These are phyloP conservation scores for Phylloporus sp. DNA, from an alignment of 768 basidiomycete genomes.

Conservation along the genomic window DNA sequence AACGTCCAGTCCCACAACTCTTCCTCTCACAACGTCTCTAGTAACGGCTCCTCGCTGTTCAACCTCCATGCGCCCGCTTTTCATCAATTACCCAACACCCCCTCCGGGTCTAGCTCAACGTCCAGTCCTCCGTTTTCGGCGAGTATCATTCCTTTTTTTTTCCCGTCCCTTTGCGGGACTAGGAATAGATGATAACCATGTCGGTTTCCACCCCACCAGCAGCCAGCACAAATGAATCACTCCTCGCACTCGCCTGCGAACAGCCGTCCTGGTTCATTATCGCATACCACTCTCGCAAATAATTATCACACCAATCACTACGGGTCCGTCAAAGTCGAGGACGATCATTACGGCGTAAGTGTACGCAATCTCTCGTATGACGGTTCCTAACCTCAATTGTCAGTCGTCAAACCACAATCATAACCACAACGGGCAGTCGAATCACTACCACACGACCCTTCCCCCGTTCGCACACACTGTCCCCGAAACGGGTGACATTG, in stretches of 20 bases:
- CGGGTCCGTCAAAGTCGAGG: conserved; percentile 60
- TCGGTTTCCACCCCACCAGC: conserved; percentile 39
- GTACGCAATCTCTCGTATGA: conserved; percentile 2
- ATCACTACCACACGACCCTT: conserved; percentile 40
- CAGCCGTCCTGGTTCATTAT: conserved; percentile 41
- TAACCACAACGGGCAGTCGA: conserved; percentile 32
- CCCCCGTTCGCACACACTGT: conserved; percentile 45
- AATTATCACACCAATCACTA: conserved; percentile 47
- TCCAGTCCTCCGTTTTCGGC: conserved; percentile 84
- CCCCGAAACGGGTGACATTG: conserved; percentile 40
- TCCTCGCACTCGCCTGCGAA: conserved; percentile 46
- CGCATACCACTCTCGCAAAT: conserved; percentile 36
- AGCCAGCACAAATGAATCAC: conserved; percentile 68
- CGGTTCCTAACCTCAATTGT: background rate
- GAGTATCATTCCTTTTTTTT: conserved; percentile 54
- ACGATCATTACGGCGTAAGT: conserved; percentile 54
- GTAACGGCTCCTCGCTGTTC: conserved; percentile 41
- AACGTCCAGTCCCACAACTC: conserved; percentile 37
- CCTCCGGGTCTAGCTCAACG: conserved; percentile 66
- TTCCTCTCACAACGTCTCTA: conserved; percentile 36
- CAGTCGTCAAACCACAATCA: conserved; percentile 32
- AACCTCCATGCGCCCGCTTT: conserved; percentile 53
- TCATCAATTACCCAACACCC: conserved; percentile 61
- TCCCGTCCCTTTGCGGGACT: conserved; percentile 25
- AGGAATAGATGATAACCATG: conserved; percentile 53